Evolutionary conservation across 2,329 filamentous ascomycete genomes (phyloP), one percentile per base, ranked within the genome.

Genomic region (Akanthomyces lecanii): DNA sequence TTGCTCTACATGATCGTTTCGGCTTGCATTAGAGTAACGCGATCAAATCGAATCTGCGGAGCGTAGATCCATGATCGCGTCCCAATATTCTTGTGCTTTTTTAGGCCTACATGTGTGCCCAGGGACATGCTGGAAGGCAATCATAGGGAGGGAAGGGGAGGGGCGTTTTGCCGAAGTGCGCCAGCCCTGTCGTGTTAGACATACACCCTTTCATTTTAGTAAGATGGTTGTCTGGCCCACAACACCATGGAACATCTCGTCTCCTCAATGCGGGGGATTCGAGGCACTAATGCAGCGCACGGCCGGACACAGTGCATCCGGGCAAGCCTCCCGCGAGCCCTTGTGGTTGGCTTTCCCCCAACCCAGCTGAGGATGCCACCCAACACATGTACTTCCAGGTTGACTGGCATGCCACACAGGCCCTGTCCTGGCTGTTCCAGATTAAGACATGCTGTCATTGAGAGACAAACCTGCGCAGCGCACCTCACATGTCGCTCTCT

Each of bases 251-350:
- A 55, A 21, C 53, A 44, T 25, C 38, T 54, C 36, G 21, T 40
- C 30, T 30, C 28, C 18, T 36, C 21, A 10, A 23, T 44, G 53
- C 36, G 52, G 52, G 53, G 53, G 53, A 55, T 55, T 23, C 42
- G 53, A 44, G 36, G 11, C 53, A 30, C 25, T 16, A 30, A 44
- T 23, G 25, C 53, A 44, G 10, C 53, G 53, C 53, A 55, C 53
- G 53, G 53, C 38, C 53, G 23, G 23, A 23, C 38, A 14, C 53
- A 55, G 38, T 44, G 53, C 53, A 55, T 44, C 53, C 53, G 25
- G 38, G 16, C 52, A 55, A 55, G 52, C 30, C 48, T 30, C 30
- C 50, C 50, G 30, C n/a, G 2, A 40, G 14, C 4, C 38, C 14
- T 14, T 40, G 12, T 33, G 18, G 10, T 12, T 5, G 23, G 36